phyloP scores from a whole-genome alignment of 2,329 filamentous ascomycete genomes.

The Fusarium udum region DNA sequence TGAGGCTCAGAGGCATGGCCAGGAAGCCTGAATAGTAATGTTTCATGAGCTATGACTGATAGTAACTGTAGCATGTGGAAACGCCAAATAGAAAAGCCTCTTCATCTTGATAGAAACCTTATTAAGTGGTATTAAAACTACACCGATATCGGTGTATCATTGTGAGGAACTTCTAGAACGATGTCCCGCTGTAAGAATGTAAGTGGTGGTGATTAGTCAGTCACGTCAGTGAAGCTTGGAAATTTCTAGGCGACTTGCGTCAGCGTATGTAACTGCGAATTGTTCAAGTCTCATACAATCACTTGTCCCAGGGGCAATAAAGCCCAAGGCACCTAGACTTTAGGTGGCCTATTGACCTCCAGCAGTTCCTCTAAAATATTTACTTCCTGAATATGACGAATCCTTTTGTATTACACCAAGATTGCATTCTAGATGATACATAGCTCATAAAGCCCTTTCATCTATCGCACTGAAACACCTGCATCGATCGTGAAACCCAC shows the following conservation, averaged over 20 bases:
- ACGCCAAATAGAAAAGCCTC: not conserved
- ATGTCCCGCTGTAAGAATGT: not conserved
- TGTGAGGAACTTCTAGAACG: not conserved
- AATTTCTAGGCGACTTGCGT: constrained; percentile 40
- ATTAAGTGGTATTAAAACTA: not conserved
- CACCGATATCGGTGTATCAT: not conserved
- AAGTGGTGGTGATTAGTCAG: constrained; percentile 37
- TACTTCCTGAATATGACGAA: not conserved
- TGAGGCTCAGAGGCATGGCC: constrained; percentile 61
- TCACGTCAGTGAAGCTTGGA: constrained; percentile 9
- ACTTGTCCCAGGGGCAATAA: constrained; percentile 22
- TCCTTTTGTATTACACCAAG: not conserved
- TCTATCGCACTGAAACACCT: not conserved
- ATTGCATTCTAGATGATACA: not conserved
- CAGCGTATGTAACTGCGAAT: constrained; percentile 13
- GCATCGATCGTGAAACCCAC: constrained; percentile 6
- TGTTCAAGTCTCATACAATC: not conserved
- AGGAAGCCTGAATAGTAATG: constrained; percentile 47
- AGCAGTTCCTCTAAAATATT: not conserved
- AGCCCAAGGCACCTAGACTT: constrained; percentile 39
- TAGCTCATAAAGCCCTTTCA: constrained; percentile 5
- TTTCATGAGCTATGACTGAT: not conserved
- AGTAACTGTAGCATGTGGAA: not conserved
- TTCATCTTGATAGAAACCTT: not conserved
- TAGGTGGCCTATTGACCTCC: constrained; percentile 32